Percentiles rank a stretch among this genome's conserved stretches.
These are phyloP conservation scores for Citrullus amarus DNA, from an alignment of 306 rosid genomes.

Conservation along the genomic window DNA sequence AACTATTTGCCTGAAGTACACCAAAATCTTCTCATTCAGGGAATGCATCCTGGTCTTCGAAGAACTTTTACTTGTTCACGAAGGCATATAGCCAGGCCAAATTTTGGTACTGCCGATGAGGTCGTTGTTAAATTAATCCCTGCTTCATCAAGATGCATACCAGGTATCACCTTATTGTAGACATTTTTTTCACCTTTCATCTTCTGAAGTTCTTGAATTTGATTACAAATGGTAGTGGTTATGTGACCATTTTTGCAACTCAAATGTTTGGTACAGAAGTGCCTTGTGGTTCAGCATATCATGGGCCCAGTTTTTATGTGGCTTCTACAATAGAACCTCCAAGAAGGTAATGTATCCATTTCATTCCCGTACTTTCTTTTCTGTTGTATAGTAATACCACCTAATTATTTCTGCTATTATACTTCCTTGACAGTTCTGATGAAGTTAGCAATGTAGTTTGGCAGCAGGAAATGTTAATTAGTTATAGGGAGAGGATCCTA, in stretches of 20 bases:
- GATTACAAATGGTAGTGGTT: background rate
- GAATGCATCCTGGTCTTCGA: conserved; percentile 24
- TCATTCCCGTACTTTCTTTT: background rate
- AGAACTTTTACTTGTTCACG: conserved; percentile 29
- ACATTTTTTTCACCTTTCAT: conserved; percentile 4
- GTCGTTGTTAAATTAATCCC: conserved; percentile 22
- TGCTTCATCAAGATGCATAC: conserved; percentile 29
- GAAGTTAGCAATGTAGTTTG: background rate
- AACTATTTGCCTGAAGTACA: background rate
- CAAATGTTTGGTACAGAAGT: conserved; percentile 29
- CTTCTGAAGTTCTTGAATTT: background rate
- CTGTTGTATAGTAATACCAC: background rate
- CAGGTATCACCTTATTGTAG: conserved; percentile 24
- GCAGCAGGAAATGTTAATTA: background rate
- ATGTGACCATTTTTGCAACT: conserved; percentile 6
- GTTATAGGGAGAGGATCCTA: background rate
- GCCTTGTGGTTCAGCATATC: conserved; percentile 16
- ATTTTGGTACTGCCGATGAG: conserved; percentile 19
- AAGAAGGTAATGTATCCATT: conserved; percentile 34
- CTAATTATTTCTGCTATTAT: background rate
- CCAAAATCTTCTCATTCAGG: conserved; percentile 22
- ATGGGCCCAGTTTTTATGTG: conserved; percentile 16
- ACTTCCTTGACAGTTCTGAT: background rate
- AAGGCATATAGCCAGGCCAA: conserved; percentile 27
- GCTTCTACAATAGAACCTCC: conserved; percentile 27